These are phyloP conservation scores for Sugiyamaella americana DNA, from an alignment of 805 yeast genomes.

Conservation along the genomic window DNA sequence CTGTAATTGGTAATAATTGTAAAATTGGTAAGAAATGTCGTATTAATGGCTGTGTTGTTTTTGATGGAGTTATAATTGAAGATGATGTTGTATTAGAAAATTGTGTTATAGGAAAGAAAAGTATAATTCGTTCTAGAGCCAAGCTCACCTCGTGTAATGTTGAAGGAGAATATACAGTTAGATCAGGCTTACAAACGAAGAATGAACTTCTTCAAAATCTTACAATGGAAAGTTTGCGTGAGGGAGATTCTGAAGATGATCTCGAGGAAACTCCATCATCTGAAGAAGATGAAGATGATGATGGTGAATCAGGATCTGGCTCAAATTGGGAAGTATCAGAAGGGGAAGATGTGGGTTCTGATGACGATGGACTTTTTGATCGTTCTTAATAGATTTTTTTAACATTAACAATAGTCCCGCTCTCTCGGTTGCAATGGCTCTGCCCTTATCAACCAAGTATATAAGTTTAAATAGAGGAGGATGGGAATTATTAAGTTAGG, in stretches of 20 bases:
- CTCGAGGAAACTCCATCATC: slow-evolving; percentile 18
- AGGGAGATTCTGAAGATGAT: slow-evolving; percentile 23
- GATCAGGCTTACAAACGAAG: slow-evolving; percentile 26
- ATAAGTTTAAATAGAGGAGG: no score
- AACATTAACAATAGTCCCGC: no score
- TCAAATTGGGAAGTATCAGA: slow-evolving; percentile 37
- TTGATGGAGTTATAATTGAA: slow-evolving; percentile 64
- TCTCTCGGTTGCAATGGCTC: no score
- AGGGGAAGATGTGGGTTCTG: slow-evolving; percentile 37
- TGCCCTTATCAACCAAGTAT: no score
- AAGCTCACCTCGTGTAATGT: slow-evolving; percentile 76
- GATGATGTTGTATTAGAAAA: slow-evolving; percentile 74
- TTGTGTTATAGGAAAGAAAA: slow-evolving; percentile 73
- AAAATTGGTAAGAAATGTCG: slow-evolving; percentile 79
- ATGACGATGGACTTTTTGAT: slow-evolving; percentile 62
- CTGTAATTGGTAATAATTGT: slow-evolving; percentile 73
- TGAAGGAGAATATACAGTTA: slow-evolving; percentile 70
- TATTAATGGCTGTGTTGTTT: slow-evolving; percentile 75
- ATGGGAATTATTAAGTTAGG: no score
- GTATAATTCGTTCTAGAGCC: slow-evolving; percentile 56
- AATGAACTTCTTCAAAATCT: slow-evolving; percentile 34
- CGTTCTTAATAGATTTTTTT: slow-evolving; percentile 22
- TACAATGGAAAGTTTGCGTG: slow-evolving; percentile 29
- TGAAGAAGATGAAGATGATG: slow-evolving; percentile 28
- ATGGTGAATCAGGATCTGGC: slow-evolving; percentile 31